Evolutionary conservation across 352 stramenopile genomes (phyloP).

Genomic region (Phytophthora hybrid): DNA sequence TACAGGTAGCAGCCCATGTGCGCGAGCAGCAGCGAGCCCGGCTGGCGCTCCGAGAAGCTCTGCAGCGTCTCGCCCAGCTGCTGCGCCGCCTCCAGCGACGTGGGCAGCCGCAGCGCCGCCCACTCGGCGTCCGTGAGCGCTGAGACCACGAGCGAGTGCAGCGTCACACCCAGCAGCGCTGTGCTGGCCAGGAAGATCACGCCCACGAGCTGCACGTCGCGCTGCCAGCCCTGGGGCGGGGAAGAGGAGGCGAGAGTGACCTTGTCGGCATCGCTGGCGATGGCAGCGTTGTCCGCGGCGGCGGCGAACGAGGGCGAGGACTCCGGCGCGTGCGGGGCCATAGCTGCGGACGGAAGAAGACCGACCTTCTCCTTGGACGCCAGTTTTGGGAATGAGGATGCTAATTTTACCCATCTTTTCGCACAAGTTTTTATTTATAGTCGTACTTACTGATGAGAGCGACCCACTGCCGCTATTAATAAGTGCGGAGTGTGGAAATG

Average conservation of each 20-base stretch:
- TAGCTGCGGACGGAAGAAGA: neutral
- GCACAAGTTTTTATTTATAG: neutral
- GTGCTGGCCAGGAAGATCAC: slow-evolving; percentile 53
- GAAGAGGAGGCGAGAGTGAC: neutral
- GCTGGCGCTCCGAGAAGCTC: slow-evolving; percentile 55
- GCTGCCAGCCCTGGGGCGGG: slow-evolving; percentile 44
- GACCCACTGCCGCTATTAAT: too few species aligned
- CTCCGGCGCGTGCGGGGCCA: slow-evolving; percentile 31
- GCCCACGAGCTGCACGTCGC: slow-evolving; percentile 59
- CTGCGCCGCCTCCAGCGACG: slow-evolving; percentile 65
- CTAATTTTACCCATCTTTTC: slow-evolving; percentile 15
- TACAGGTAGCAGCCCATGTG: slow-evolving; percentile 84
- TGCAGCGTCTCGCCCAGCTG: slow-evolving; percentile 72
- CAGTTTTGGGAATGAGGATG: slow-evolving; percentile 30
- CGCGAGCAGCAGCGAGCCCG: slow-evolving; percentile 56
- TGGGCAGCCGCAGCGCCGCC: slow-evolving; percentile 61
- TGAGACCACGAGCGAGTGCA: slow-evolving; percentile 67
- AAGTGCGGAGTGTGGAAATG: too few species aligned
- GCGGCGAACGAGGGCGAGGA: slow-evolving; percentile 19
- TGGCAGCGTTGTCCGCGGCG: slow-evolving; percentile 7
- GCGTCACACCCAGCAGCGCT: slow-evolving; percentile 42
- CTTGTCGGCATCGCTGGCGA: slow-evolving; percentile 22
- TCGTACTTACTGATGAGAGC: too few species aligned
- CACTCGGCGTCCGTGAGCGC: slow-evolving; percentile 65
- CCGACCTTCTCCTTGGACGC: slow-evolving; percentile 3